These are phyloP conservation scores for Coccomyxa sp. DNA, from an alignment of 139 green algal species.

Conservation along the genomic window DNA sequence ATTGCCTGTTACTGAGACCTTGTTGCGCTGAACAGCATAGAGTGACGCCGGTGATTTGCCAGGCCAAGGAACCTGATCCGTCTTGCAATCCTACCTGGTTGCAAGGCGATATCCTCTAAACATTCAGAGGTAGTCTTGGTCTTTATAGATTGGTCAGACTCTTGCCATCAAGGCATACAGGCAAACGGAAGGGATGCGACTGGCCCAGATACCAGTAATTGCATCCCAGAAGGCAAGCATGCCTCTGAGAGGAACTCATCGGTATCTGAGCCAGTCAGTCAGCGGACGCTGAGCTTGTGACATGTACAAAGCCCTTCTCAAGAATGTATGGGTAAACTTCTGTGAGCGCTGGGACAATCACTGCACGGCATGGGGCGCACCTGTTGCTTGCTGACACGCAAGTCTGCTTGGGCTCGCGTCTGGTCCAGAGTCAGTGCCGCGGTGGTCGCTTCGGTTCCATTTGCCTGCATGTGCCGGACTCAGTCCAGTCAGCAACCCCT, in stretches of 20 bases:
- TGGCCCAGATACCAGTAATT: neutral
- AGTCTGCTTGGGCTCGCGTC: slow-evolving; percentile 12
- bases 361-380: neutral
- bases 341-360: neutral
- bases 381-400: slow-evolving; percentile 31
- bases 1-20: too few relatives aligned
- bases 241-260: too few relatives aligned
- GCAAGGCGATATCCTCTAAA: too few relatives aligned
- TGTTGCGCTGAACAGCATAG: too few relatives aligned
- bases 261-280: neutral
- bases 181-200: too few relatives aligned
- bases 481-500: neutral
- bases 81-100: too few relatives aligned
- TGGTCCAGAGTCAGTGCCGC: neutral
- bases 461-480: neutral
- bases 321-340: neutral
- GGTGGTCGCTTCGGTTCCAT: slow-evolving; percentile 15
- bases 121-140: too few relatives aligned
- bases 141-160: too few relatives aligned
- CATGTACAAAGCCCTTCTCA: neutral
- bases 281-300: neutral
- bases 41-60: too few relatives aligned
- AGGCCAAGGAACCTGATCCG: too few relatives aligned
- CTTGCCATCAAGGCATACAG: neutral
- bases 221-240: neutral